Conservation (phyloP, 176 grass and related monocot genomes). For the Oryza officinalis region DNA sequence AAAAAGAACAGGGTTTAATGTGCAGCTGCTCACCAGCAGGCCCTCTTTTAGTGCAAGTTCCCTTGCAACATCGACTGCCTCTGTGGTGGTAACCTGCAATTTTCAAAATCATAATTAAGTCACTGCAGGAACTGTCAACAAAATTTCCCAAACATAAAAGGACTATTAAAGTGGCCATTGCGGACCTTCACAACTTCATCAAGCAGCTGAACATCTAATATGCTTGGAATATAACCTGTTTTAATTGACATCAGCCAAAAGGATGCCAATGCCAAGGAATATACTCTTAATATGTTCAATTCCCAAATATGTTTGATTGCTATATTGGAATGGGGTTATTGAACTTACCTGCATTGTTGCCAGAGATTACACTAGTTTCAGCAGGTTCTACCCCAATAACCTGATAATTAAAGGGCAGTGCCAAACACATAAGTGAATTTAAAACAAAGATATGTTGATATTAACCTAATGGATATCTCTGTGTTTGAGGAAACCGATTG, state of each 20-base stretch:
- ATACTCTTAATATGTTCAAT: neutral
- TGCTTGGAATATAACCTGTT: slow-evolving; percentile 87
- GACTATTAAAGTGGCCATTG: slow-evolving; percentile 26
- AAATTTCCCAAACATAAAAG: slow-evolving; percentile 29
- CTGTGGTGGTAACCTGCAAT: slow-evolving; percentile 72
- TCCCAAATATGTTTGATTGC: slow-evolving; percentile 11
- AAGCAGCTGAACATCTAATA: slow-evolving; percentile 86
- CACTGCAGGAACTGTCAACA: slow-evolving; percentile 5
- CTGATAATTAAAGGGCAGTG: slow-evolving; percentile 41
- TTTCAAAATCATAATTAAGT: slow-evolving; percentile 35
- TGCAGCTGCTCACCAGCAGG: slow-evolving; percentile 58
- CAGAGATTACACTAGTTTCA: slow-evolving; percentile 89
- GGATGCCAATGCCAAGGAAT: slow-evolving; percentile 17
- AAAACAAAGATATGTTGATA: neutral
- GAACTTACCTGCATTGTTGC: slow-evolving; percentile 70
- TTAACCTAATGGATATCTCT: neutral
- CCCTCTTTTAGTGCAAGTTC: slow-evolving; percentile 85
- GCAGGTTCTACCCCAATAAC: slow-evolving; percentile 94
- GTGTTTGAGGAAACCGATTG: neutral
- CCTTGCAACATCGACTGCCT: slow-evolving; percentile 82
- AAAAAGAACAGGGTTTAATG: neutral
- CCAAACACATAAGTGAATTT: slow-evolving; percentile 16
- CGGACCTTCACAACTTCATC: slow-evolving; percentile 98
- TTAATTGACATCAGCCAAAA: slow-evolving; percentile 26
- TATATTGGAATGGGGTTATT: slow-evolving; percentile 12